These are phyloP conservation scores for Hypomontagnella monticulosa DNA, from an alignment of 495 filamentous ascomycete species.

Conservation along the genomic window DNA sequence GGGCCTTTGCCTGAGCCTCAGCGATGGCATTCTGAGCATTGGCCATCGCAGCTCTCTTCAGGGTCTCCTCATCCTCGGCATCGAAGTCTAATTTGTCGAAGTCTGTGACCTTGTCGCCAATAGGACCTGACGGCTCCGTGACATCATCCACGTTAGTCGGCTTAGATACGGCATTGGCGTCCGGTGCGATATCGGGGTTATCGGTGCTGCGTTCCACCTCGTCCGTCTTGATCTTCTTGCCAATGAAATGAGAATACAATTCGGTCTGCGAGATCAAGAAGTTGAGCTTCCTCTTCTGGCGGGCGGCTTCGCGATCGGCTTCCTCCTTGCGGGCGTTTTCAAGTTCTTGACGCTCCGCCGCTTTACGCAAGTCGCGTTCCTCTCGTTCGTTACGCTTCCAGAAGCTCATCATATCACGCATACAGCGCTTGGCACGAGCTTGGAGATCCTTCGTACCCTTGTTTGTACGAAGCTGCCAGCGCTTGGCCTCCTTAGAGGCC, in stretches of 20 bases:
- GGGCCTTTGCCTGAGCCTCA: conserved; percentile 90
- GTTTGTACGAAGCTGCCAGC: conserved; percentile 97
- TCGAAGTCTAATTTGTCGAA: conserved; percentile 97
- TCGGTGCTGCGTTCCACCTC: conserved; percentile 91
- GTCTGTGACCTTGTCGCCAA: conserved; percentile 79
- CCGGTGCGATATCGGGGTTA: conserved; percentile 70
- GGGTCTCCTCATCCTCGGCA: conserved; percentile 84
- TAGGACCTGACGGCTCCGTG: conserved; percentile 65
- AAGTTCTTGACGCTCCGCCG: conserved; percentile 94
- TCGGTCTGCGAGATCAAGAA: conserved; percentile 99
- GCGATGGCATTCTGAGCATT: conserved; percentile 97
- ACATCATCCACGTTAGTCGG: conserved; percentile 65
- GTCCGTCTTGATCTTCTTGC: conserved; percentile 97
- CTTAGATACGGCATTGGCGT: conserved; percentile 53
- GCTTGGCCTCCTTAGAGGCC: conserved; percentile 94
- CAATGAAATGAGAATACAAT: conserved; percentile 98
- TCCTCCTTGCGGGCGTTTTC: conserved; percentile 97
- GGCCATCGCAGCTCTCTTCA: conserved; percentile 86
- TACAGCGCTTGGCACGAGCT: conserved; percentile 93
- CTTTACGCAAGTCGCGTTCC: conserved; percentile 91
- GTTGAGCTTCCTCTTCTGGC: conserved; percentile 98
- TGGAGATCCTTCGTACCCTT: conserved; percentile 98
- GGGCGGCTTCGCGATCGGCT: conserved; percentile 94
- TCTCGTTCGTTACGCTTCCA: conserved; percentile 99
- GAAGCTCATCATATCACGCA: conserved; percentile 99